Evolutionary conservation across 2,329 filamentous ascomycete species (phyloP).

Genomic region (Anthostomella pinea): DNA sequence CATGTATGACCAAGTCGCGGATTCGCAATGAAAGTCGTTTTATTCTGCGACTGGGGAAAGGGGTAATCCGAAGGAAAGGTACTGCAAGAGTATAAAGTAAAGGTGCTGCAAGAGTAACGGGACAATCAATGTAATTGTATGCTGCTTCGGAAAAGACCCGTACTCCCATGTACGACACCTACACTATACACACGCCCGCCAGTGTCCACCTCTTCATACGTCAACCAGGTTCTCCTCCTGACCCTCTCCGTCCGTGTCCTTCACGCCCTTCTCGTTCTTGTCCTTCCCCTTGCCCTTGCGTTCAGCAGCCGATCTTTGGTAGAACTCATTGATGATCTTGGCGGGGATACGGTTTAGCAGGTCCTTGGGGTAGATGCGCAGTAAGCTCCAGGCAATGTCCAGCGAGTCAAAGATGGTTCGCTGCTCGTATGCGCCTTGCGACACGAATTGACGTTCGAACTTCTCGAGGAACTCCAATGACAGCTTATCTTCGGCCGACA

Average conservation of each 20-base stretch:
- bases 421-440: slow-evolving; percentile 87
- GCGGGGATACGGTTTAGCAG: slow-evolving; percentile 90
- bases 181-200: slow-evolving; percentile 24
- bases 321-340: slow-evolving; percentile 81
- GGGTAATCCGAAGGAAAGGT: too few species aligned
- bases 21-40: too few species aligned
- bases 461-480: slow-evolving; percentile 98
- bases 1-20: too few species aligned
- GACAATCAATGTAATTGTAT: slow-evolving; percentile 22
- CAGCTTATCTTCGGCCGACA: slow-evolving; percentile 94
- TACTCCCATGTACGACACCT: slow-evolving; percentile 22
- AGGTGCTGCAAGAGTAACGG: slow-evolving; percentile 6
- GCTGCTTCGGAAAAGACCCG: slow-evolving; percentile 17
- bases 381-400: slow-evolving; percentile 92
- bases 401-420: slow-evolving; percentile 90
- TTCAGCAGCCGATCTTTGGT: slow-evolving; percentile 64
- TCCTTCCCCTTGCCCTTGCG: slow-evolving; percentile 62
- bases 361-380: slow-evolving; percentile 97
- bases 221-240: slow-evolving; percentile 61
- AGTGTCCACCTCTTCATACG: slow-evolving; percentile 38
- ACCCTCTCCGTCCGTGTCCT: slow-evolving; percentile 39
- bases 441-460: slow-evolving; percentile 94
- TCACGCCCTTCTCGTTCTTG: slow-evolving; percentile 38
- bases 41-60: too few species aligned
- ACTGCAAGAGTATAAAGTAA: too few species aligned